Percentiles rank a stretch among this genome's conserved stretches.
Evolutionary conservation across 495 filamentous ascomycete genomes (phyloP).

Genomic region (Hypomontagnella monticulosa): DNA sequence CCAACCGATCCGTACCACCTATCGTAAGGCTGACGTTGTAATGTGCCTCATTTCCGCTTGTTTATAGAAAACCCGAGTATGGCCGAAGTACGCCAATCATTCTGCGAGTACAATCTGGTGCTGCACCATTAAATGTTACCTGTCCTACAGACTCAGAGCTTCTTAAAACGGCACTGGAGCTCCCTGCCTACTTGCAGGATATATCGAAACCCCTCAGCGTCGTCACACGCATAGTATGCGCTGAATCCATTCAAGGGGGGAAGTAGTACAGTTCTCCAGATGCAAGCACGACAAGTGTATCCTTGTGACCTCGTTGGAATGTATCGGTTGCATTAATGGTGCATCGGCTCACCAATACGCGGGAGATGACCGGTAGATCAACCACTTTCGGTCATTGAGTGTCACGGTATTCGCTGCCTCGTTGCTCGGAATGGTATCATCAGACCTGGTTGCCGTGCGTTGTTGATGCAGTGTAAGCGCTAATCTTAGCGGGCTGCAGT

Average conservation of each 20-base stretch:
- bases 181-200: conserved; percentile 16
- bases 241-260: conserved; percentile 12
- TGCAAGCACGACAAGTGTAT: conserved; percentile 21
- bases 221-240: conserved; percentile 16
- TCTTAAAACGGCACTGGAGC: conserved; percentile 4
- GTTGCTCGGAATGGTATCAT: conserved; percentile 33
- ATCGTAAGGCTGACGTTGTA: conserved; percentile 36
- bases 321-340: conserved; percentile 28
- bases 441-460: conserved; percentile 32
- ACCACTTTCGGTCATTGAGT: conserved; percentile 21
- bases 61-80: conserved; percentile 31
- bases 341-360: conserved; percentile 24
- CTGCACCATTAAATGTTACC: conserved; percentile 27
- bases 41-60: conserved; percentile 4
- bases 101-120: conserved; percentile 9
- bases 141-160: conserved; percentile 3
- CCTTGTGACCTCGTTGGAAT: conserved; percentile 23
- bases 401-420: conserved; percentile 24
- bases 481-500: conserved; percentile 33
- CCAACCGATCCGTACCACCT: conserved; percentile 24
- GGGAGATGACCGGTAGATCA: conserved; percentile 35
- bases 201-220: conserved; percentile 2
- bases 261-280: conserved; percentile 12
- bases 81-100: conserved; percentile 21
- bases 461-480: conserved; percentile 42